Conservation (phyloP, 2,329 filamentous ascomycete genomes). For the Daldinia sp. region DNA sequence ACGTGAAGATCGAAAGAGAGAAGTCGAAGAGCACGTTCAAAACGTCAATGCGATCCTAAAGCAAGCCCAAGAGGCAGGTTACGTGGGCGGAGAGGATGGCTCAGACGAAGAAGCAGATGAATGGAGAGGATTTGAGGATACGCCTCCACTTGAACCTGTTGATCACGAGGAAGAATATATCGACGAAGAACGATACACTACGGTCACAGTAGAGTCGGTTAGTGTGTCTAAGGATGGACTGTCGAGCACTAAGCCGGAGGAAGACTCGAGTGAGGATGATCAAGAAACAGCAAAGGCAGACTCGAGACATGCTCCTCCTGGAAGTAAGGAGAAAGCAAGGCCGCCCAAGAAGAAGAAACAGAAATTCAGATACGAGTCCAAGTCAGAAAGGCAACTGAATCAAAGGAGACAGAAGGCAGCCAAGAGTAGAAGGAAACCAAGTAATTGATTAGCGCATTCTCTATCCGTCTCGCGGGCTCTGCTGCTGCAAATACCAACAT, state of each 20-base stretch:
- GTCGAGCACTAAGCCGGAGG: conserved; percentile 62
- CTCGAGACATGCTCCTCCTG: conserved; percentile 48
- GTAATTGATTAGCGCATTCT: conserved; percentile 45
- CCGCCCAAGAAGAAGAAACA: conserved; percentile 84
- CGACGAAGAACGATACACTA: conserved; percentile 95
- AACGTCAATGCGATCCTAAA: conserved; percentile 78
- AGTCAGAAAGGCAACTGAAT: conserved; percentile 82
- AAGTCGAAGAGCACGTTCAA: conserved; percentile 84
- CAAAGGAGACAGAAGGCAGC: conserved; percentile 77
- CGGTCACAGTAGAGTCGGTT: conserved; percentile 92
- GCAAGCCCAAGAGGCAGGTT: conserved; percentile 67
- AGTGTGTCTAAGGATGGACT: conserved; percentile 81
- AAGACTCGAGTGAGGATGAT: conserved; percentile 54
- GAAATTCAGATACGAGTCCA: conserved; percentile 94
- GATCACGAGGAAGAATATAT: conserved; percentile 94
- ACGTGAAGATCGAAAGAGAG: conserved; percentile 82
- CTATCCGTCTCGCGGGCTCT: conserved; percentile 37
- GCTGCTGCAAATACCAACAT: conserved; percentile 39
- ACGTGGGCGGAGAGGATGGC: conserved; percentile 52
- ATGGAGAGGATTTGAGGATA: conserved; percentile 75
- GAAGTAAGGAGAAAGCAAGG: conserved; percentile 64
- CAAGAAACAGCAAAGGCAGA: conserved; percentile 53
- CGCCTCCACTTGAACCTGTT: conserved; percentile 63
- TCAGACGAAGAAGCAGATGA: conserved; percentile 54
- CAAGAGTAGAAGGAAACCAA: conserved; percentile 62